Evolutionary conservation across 1,284 basidiomycete species (phyloP), one percentile per base, ranked within the genome.

Genomic region (Vanrija pseudolonga): DNA sequence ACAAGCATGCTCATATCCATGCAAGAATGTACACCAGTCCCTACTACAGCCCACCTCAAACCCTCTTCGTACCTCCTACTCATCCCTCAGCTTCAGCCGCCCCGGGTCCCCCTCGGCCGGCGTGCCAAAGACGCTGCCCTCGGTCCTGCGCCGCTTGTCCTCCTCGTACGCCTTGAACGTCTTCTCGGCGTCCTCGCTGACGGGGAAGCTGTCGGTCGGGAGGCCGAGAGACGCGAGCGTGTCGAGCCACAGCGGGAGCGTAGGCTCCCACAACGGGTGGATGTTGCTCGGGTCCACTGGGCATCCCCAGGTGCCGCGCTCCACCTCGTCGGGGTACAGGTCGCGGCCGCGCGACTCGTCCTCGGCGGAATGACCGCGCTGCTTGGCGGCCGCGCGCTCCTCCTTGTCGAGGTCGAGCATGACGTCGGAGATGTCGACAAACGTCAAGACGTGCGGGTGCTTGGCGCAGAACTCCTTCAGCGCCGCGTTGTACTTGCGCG

Each of bases 221-320:
- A 74, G 54, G 4, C 70, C 71, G 1, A 55, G 48, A 20, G 38
- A 45, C 24, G 47, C 51, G 36, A 74, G 53, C 44, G 52, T 64
- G 26, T 64, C 60, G 38, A 68, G 51, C 72, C 72, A 74, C 3
- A 74, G 62, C 2, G 72, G 72, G 37, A 73, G 52, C 4, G 72
- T 72, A 45, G 68, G 66, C 57, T 74, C 72, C 71, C 71, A 74
- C 11, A 71, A 51, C 11, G 71, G 71, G 59, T 74, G 72, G 37
- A 74, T 68, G 45, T 73, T 74, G 12, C 66, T 67, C 18, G 63
- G 63, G 53, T 74, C 72, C 0, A 69, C 68, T 14, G 68, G 66
- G 56, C 69, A 71, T 1, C 68, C 69, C 68, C 69, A 74, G 4
- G 59, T 59, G 3, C 39, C 48, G 24, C 70, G 57, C 51, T 68